A percentile compares a stretch with the other conserved stretches of the same genome.
Conservation (phyloP, 306 rosid species). For the Vigna mungo region DNA sequence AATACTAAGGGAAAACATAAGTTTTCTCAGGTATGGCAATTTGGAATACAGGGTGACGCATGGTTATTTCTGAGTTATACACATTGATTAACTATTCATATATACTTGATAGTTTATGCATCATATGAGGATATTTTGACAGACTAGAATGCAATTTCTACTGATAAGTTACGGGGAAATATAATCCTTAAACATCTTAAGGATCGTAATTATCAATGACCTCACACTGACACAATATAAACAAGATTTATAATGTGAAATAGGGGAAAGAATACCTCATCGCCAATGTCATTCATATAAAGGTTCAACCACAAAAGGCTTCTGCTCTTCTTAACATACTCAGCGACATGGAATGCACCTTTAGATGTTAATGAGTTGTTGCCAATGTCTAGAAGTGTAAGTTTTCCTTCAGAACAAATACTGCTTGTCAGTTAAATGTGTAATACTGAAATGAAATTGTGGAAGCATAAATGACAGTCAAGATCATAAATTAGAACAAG, state of each 20-base stretch:
- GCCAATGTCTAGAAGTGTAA: constrained; percentile 78
- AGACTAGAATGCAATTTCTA: constrained; percentile 26
- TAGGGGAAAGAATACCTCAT: constrained; percentile 69
- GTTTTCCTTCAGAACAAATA: constrained; percentile 71
- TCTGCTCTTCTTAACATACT: constrained; percentile 74
- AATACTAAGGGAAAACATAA: neutral
- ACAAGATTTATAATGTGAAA: constrained; percentile 38
- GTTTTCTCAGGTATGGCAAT: constrained; percentile 8
- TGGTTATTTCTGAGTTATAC: constrained; percentile 13
- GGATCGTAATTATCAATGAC: constrained; percentile 26
- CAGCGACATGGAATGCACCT: constrained; percentile 88
- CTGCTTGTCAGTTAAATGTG: constrained; percentile 43
- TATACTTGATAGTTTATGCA: constrained; percentile 6
- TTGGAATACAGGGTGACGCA: neutral
- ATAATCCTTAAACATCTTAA: constrained; percentile 11
- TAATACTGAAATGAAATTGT: constrained; percentile 18
- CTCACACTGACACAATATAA: constrained; percentile 26
- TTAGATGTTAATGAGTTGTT: constrained; percentile 87
- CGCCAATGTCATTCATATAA: constrained; percentile 97
- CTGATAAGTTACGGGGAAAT: constrained; percentile 1
- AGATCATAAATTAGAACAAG: constrained; percentile 40
- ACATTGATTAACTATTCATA: constrained; percentile 25
- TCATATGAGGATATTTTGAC: constrained; percentile 12
- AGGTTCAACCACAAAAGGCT: constrained; percentile 80
- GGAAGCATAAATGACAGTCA: constrained; percentile 21